Conservation (phyloP, 1,139 yeast genomes). For the Scheffersomyces quercinus region DNA sequence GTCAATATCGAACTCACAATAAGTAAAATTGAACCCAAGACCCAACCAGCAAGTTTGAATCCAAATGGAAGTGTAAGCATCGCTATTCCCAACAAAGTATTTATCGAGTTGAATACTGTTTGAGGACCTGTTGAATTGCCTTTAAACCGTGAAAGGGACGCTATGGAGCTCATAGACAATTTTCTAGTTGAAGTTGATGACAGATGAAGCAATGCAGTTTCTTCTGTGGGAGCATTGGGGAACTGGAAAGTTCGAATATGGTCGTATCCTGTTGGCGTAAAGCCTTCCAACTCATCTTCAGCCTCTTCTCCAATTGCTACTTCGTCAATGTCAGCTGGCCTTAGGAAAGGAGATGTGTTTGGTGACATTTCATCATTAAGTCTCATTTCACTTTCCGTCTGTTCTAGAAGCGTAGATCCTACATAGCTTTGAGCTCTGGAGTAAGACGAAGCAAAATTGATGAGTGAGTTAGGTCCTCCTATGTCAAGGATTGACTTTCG, state of each 20-base stretch:
- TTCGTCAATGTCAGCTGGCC: slow-evolving; percentile 3
- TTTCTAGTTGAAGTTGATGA: not conserved
- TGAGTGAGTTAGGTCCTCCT: slow-evolving; percentile 66
- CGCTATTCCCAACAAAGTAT: slow-evolving; percentile 85
- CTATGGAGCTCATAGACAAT: not conserved
- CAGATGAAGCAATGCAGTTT: slow-evolving; percentile 1
- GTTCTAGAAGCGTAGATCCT: slow-evolving; percentile 27
- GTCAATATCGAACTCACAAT: slow-evolving; percentile 62
- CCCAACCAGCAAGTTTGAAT: slow-evolving; percentile 77
- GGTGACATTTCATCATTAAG: slow-evolving; percentile 26
- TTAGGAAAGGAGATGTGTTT: slow-evolving; percentile 19
- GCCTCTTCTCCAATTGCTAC: slow-evolving; percentile 4
- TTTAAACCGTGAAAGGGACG: slow-evolving; percentile 4
- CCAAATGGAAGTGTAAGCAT: slow-evolving; percentile 83
- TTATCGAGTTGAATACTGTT: slow-evolving; percentile 84
- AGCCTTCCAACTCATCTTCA: not conserved
- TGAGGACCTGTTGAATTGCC: slow-evolving; percentile 70
- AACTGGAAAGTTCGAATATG: slow-evolving; percentile 15
- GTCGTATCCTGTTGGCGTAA: slow-evolving; percentile 5
- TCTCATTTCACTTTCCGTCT: slow-evolving; percentile 3
- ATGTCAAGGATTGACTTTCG: slow-evolving; percentile 14
- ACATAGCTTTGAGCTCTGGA: slow-evolving; percentile 70
- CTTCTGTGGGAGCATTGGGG: slow-evolving; percentile 14
- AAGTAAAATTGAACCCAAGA: slow-evolving; percentile 59
- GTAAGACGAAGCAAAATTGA: slow-evolving; percentile 77